Conservation (phyloP, 2,329 filamentous ascomycete genomes). For the Penicillium sp. region DNA sequence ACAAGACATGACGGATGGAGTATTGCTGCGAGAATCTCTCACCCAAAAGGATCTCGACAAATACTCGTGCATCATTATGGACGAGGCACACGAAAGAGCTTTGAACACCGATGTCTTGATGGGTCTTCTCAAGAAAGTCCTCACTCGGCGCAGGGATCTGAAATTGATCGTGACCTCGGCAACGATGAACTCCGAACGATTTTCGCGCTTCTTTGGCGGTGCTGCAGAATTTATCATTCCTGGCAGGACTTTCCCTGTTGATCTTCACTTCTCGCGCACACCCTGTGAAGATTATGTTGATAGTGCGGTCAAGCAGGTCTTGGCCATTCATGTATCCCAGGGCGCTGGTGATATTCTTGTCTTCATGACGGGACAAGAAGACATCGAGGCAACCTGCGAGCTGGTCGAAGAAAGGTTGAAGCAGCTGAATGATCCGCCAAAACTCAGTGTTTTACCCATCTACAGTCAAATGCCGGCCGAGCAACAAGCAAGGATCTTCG, state of each 20-base stretch:
- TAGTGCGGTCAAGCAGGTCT: conserved; percentile 86
- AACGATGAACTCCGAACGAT: conserved; percentile 95
- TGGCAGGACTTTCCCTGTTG: conserved; percentile 90
- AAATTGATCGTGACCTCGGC: conserved; percentile 97
- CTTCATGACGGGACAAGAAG: conserved; percentile 98
- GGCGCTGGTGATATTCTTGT: conserved; percentile 87
- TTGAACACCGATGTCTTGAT: conserved; percentile 95
- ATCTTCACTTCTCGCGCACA: conserved; percentile 88
- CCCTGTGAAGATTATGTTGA: conserved; percentile 98
- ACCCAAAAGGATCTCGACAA: conserved; percentile 87
- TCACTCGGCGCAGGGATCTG: conserved; percentile 77
- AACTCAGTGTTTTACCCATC: conserved; percentile 88
- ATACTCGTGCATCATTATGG: conserved; percentile 98
- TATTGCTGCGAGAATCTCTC: conserved; percentile 82
- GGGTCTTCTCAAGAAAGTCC: conserved; percentile 94
- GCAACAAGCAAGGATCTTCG: conserved; percentile 94
- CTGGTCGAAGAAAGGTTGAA: conserved; percentile 78
- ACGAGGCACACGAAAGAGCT: conserved; percentile 93
- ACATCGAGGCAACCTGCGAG: conserved; percentile 95
- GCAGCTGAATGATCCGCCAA: conserved; percentile 84
- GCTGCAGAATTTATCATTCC: conserved; percentile 95
- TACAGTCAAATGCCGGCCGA: conserved; percentile 99
- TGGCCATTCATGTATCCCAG: conserved; percentile 94
- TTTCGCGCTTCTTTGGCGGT: conserved; percentile 90
- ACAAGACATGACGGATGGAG: conserved; percentile 87